Base-by-base conservation (phyloP, 306 rosid genomes). In the Lathyrus sativus region DNA sequence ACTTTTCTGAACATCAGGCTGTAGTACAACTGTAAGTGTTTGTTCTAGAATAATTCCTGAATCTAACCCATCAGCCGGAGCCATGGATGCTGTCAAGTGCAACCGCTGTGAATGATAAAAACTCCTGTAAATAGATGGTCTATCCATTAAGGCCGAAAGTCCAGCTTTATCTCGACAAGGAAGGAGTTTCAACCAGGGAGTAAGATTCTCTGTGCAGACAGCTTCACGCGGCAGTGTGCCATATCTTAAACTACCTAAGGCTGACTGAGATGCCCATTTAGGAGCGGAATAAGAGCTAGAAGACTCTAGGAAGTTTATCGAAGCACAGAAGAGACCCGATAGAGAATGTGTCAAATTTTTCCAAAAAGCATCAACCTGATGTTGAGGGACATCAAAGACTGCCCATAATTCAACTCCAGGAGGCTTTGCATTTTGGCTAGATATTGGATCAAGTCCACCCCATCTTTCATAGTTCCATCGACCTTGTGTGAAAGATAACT, bases 381-480 rank as follows among this genome's bases (percentile, higher is more conserved):
- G 42, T 35, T 45, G 83, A 64, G 85, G 92, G 39, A 85, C 91
- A 78, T 86, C 89, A 83, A 93, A 93, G 49, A 87, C 87, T 43
- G 97, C 99, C 99, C 96, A 93, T 74, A 93, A 74, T 77, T 93
- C 97, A 68, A 90, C 97, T 69, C 99, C 99, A 33, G 99, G 91
- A 79, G 97, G 96, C 78, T 88, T 90, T 59, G 97, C 96, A 73
- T 90, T 88, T 80, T 63, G 80, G 82, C 97, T 90, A 68, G 97
- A 78, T 60, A 93, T 83, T 53, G 95, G 87, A 76, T 93, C 99
- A 74, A 82, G 87, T 50, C 96, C 99, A 69, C 97, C 99, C 99
- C 97, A 93, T 33, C 77, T 80, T 50, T 90, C 99, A 78, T 93
- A 88, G 77, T 85, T 89, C 99, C 99, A 90, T 45, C 95, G 88